Evolutionary conservation across 1,139 yeast genomes (phyloP).

Genomic region (Yamadazyma epiphylla): DNA sequence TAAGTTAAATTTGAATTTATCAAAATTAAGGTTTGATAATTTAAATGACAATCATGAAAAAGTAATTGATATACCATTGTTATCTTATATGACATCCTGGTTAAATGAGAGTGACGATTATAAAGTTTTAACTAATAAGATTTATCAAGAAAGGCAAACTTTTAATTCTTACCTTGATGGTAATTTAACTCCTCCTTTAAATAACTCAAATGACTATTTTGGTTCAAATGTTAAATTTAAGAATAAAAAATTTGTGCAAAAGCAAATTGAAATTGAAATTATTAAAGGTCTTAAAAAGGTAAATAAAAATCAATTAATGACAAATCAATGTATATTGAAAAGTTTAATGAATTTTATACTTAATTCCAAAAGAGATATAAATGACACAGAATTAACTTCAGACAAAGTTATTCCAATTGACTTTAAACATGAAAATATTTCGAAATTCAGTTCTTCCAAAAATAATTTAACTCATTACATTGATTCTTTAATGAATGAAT

Average conservation of each 20-base stretch:
- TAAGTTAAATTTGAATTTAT: constrained; percentile 9
- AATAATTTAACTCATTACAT: constrained; percentile 4
- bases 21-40: constrained; percentile 12
- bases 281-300: constrained; percentile 8
- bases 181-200: constrained; percentile 13
- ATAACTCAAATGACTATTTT: constrained; percentile 1
- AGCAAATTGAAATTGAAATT: constrained; percentile 12
- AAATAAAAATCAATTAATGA: constrained; percentile 4
- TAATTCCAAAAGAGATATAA: constrained; percentile 1
- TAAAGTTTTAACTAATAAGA: constrained; percentile 11
- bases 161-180: constrained; percentile 9
- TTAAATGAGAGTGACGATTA: constrained; percentile 15
- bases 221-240: constrained; percentile 1
- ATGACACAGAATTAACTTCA: constrained; percentile 1
- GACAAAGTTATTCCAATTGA: background rate
- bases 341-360: constrained; percentile 4
- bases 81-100: constrained; percentile 14
- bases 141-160: constrained; percentile 8
- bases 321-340: constrained; percentile 5
- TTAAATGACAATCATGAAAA: constrained; percentile 9
- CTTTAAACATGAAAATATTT: constrained; percentile 2
- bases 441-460: constrained; percentile 1
- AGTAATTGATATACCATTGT: constrained; percentile 12
- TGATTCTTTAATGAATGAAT: constrained; percentile 7
- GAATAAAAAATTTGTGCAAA: constrained; percentile 7